Percentiles rank a stretch among this genome's conserved stretches.
Evolutionary conservation across 345 rosid genomes (phyloP).

Genomic region (Citrus reticulata): DNA sequence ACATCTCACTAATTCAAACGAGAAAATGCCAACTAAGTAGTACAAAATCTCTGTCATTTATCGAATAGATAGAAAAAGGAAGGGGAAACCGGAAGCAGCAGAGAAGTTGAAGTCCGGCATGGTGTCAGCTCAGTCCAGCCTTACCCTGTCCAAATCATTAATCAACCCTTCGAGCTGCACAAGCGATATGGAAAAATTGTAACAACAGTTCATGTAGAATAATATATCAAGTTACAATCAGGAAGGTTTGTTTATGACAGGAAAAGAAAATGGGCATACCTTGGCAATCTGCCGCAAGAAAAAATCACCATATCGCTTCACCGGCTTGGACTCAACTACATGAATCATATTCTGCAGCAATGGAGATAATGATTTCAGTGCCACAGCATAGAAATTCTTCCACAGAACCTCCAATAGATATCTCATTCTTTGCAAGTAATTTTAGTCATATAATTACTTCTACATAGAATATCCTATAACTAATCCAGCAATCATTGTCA

Average conservation of each 20-base stretch:
- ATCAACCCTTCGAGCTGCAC: conserved; percentile 88
- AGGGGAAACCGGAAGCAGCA: not conserved
- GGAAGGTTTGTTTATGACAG: not conserved
- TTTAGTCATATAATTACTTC: not conserved
- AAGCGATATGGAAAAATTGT: not conserved
- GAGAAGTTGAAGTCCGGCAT: not conserved
- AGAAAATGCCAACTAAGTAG: not conserved
- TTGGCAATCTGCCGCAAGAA: conserved; percentile 92
- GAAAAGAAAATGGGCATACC: conserved; percentile 30
- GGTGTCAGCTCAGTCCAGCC: conserved; percentile 50
- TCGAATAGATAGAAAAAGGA: not conserved
- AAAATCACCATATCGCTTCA: conserved; percentile 79
- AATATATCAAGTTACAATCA: not conserved
- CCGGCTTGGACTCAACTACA: conserved; percentile 71
- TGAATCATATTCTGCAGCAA: conserved; percentile 78
- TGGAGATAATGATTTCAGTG: not conserved
- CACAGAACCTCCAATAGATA: not conserved
- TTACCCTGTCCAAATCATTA: conserved; percentile 70
- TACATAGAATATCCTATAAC: not conserved
- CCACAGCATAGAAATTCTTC: not conserved
- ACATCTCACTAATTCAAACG: not conserved
- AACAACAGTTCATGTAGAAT: not conserved
- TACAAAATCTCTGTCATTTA: conserved; percentile 9
- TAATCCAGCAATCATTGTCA: not conserved
- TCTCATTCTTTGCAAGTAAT: not conserved